A percentile compares a stretch with the other conserved stretches of the same genome.
These are phyloP conservation scores for Fomitopsis palustris DNA, from an alignment of 1,284 basidiomycete genomes.

Conservation along the genomic window DNA sequence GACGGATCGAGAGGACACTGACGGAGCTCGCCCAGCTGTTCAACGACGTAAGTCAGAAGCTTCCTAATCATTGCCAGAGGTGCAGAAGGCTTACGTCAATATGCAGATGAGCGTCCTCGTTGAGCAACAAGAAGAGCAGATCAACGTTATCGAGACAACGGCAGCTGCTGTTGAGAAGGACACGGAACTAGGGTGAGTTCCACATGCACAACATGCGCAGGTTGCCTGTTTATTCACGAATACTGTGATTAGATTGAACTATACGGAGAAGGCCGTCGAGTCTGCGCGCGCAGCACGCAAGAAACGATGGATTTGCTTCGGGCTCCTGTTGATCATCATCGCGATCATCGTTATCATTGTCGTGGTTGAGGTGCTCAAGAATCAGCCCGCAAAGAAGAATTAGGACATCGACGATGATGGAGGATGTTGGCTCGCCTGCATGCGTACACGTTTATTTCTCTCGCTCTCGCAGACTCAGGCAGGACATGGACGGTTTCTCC, in stretches of 20 bases:
- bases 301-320: slow-evolving; percentile 93
- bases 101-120: slow-evolving; percentile 83
- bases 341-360: slow-evolving; percentile 63
- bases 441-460: background rate
- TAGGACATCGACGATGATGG: background rate
- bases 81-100: background rate
- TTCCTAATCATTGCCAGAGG: background rate
- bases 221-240: background rate
- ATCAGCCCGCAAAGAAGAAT: slow-evolving; percentile 11
- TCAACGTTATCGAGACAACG: slow-evolving; percentile 76
- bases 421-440: background rate
- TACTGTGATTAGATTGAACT: slow-evolving; percentile 51
- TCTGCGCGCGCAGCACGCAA: slow-evolving; percentile 89
- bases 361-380: slow-evolving; percentile 45
- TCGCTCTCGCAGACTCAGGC: background rate
- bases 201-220: background rate
- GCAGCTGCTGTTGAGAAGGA: slow-evolving; percentile 76
- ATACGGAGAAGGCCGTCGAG: slow-evolving; percentile 83
- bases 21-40: slow-evolving; percentile 94
- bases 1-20: slow-evolving; percentile 91
- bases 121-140: slow-evolving; percentile 88
- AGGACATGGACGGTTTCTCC: slow-evolving; percentile 7
- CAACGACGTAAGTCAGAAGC: slow-evolving; percentile 78
- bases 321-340: slow-evolving; percentile 51
- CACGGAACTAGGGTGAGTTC: slow-evolving; percentile 75